Evolutionary conservation across 2,329 filamentous ascomycete genomes (phyloP).

Genomic region (Fusarium keratoplasticum): DNA sequence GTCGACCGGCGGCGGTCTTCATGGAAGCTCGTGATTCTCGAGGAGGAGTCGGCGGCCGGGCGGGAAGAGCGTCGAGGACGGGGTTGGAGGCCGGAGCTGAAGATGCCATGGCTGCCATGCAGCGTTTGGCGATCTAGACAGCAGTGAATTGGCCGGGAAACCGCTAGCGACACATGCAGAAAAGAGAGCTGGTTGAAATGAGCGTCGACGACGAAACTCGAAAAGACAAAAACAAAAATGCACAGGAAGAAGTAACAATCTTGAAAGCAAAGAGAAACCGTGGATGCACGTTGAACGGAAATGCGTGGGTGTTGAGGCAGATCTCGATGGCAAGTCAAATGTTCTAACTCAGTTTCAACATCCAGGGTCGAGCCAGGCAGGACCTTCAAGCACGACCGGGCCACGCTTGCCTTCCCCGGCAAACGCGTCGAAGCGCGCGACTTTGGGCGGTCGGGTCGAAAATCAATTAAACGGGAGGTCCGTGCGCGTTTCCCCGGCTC

Average conservation of each 20-base stretch:
- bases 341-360: conserved; percentile 19
- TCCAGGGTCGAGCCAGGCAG: conserved; percentile 11
- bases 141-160: conserved; percentile 46
- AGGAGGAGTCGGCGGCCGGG: conserved; percentile 76
- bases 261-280: neutral
- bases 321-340: conserved; percentile 14
- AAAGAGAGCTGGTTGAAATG: conserved; percentile 5
- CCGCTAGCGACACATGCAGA: conserved; percentile 39
- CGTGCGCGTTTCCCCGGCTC: conserved; percentile 23
- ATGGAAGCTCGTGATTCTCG: conserved; percentile 59
- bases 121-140: conserved; percentile 55
- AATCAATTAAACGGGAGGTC: conserved; percentile 44
- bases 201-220: conserved; percentile 4
- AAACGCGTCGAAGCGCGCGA: conserved; percentile 40
- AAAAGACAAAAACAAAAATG: conserved; percentile 7
- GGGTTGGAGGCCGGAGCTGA: conserved; percentile 51
- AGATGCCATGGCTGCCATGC: conserved; percentile 57
- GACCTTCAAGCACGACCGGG: conserved; percentile 27
- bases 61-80: conserved; percentile 63
- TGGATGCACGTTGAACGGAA: neutral
- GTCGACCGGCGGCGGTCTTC: conserved; percentile 52
- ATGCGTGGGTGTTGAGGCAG: conserved; percentile 24
- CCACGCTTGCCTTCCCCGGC: conserved; percentile 36
- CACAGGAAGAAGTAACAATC: neutral
- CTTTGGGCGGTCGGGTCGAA: conserved; percentile 24